Conservation (phyloP, 306 rosid species). For the Abrus pulchellus region DNA sequence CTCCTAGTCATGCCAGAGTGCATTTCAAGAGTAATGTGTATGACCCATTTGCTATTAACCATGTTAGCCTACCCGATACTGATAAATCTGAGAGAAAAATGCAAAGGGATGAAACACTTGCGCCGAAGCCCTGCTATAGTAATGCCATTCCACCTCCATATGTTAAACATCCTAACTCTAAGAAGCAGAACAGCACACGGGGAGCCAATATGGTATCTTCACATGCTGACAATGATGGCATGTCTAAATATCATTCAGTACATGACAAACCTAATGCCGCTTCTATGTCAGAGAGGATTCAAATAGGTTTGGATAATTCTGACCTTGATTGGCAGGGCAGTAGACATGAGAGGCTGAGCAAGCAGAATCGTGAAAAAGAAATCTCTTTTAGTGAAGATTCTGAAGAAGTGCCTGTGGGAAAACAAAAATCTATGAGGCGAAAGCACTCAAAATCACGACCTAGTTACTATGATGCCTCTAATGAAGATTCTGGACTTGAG, state of each 20-base stretch:
- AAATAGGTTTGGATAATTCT: slow-evolving; percentile 53
- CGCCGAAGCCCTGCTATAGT: slow-evolving; percentile 61
- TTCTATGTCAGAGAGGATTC: slow-evolving; percentile 47
- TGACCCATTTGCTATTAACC: slow-evolving; percentile 54
- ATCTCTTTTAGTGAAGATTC: slow-evolving; percentile 48
- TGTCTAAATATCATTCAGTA: slow-evolving; percentile 55
- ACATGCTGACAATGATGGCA: slow-evolving; percentile 48
- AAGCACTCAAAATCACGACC: slow-evolving; percentile 74
- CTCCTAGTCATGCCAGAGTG: slow-evolving; percentile 44
- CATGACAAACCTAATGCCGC: slow-evolving; percentile 55
- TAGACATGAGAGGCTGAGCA: slow-evolving; percentile 49
- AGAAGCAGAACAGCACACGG: slow-evolving; percentile 54
- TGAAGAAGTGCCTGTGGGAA: slow-evolving; percentile 56
- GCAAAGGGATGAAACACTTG: slow-evolving; percentile 61
- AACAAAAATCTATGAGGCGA: slow-evolving; percentile 75
- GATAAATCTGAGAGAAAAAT: slow-evolving; percentile 42
- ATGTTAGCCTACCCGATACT: slow-evolving; percentile 42
- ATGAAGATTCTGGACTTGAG: slow-evolving; percentile 56
- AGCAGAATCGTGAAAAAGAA: slow-evolving; percentile 57
- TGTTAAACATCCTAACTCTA: slow-evolving; percentile 69
- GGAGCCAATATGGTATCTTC: slow-evolving; percentile 54
- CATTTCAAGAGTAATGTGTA: slow-evolving; percentile 51
- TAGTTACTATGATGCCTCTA: slow-evolving; percentile 52
- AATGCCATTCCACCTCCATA: slow-evolving; percentile 84
- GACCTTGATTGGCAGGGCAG: slow-evolving; percentile 59